phyloP scores from a whole-genome alignment of 176 grass and related monocot species.

The Carex myosuroides region DNA sequence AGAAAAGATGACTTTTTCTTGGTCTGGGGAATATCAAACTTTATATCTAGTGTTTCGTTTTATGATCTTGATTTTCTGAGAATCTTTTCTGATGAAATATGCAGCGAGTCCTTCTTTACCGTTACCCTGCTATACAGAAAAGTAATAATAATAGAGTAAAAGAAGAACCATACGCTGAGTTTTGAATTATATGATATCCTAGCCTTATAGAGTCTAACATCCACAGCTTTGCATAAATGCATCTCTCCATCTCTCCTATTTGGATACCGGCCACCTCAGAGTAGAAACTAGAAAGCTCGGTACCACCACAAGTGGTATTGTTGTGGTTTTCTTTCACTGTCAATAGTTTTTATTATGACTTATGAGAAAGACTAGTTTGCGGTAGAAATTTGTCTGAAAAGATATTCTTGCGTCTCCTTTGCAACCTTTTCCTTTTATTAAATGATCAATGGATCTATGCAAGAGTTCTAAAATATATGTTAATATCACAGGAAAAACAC shows the following conservation, averaged over 20 bases:
- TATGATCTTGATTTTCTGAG: not conserved
- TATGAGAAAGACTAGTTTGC: not conserved
- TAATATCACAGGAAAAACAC: not conserved
- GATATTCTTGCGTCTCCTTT: not conserved
- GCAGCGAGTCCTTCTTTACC: not conserved
- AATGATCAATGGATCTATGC: not conserved
- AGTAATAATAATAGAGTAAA: not conserved
- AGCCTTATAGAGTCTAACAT: not conserved
- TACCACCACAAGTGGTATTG: not conserved
- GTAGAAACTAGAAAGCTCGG: not conserved
- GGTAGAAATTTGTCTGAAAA: not conserved
- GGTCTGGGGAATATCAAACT: slow-evolving; percentile 17
- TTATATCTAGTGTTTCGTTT: slow-evolving; percentile 24
- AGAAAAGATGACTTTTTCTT: slow-evolving; percentile 16
- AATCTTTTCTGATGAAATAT: not conserved
- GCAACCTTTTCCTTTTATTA: not conserved
- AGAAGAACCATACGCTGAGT: not conserved
- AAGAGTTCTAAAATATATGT: not conserved
- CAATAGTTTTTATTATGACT: not conserved
- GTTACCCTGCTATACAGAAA: not conserved
- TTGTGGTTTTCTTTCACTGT: not conserved
- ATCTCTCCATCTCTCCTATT: not conserved
- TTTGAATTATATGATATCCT: not conserved
- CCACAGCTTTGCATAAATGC: not conserved
- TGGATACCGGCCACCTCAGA: not conserved